Conservation (phyloP, 75 land plant species). For the Cupressus sempervirens region DNA sequence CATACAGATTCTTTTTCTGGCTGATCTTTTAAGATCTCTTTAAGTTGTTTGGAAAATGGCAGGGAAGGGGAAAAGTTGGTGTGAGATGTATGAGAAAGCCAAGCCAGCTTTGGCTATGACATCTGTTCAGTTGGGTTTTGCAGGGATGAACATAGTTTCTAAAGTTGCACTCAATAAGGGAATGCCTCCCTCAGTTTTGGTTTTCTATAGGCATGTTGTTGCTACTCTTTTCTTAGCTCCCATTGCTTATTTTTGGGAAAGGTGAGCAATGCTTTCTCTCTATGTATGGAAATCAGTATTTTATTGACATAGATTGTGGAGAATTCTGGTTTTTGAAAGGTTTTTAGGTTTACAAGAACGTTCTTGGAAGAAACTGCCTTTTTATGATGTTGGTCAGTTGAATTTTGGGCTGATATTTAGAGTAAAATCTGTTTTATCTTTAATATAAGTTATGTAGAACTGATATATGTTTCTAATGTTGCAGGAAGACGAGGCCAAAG, state of each 20-base stretch:
- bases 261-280: not conserved
- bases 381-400: no score
- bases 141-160: constrained; percentile 17
- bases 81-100: constrained; percentile 7
- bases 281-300: not conserved
- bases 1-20: no score
- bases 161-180: constrained; percentile 35
- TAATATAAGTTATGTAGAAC: not conserved
- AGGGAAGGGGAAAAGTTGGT: not conserved
- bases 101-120: constrained; percentile 41
- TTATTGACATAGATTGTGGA: not conserved
- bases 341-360: no score
- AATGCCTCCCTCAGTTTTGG: constrained; percentile 34
- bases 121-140: constrained; percentile 25
- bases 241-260: constrained; percentile 1
- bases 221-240: constrained; percentile 28
- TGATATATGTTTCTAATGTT: not conserved
- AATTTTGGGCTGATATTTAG: no score
- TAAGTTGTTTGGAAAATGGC: not conserved
- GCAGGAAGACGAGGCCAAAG: constrained; percentile 16
- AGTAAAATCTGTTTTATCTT: no score
- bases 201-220: constrained; percentile 38
- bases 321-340: no score
- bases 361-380: no score
- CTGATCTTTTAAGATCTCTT: no score